Conservation (phyloP, 2,329 filamentous ascomycete genomes). For the Colletotrichum somersetense region DNA sequence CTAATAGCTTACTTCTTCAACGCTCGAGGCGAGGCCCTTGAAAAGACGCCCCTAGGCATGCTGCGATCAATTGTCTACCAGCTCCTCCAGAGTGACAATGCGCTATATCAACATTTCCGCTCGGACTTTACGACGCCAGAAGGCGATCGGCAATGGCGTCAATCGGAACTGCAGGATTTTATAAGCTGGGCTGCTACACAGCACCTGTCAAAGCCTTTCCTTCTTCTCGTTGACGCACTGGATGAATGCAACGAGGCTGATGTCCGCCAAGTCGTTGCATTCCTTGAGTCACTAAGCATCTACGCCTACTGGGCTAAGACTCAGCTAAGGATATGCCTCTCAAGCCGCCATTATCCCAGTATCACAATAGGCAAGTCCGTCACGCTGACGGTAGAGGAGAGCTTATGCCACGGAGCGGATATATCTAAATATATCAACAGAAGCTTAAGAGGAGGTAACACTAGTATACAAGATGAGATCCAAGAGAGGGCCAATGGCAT, state of each 20-base stretch:
- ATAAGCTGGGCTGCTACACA: background rate
- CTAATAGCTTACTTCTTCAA: background rate
- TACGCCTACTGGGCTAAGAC: background rate
- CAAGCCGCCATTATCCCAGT: background rate
- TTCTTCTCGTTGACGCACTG: background rate
- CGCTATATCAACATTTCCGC: background rate
- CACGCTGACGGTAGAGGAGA: background rate
- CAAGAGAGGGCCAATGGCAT: background rate
- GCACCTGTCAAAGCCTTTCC: background rate
- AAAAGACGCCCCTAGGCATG: background rate
- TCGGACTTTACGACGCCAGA: background rate
- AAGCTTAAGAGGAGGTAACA: background rate
- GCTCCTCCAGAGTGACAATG: background rate
- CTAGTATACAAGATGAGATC: background rate
- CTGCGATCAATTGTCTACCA: background rate
- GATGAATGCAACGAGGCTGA: background rate
- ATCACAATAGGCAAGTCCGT: background rate
- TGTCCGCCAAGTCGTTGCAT: background rate
- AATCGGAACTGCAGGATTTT: background rate
- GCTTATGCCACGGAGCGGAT: background rate
- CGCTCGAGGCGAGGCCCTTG: background rate
- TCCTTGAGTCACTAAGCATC: background rate
- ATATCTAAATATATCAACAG: background rate
- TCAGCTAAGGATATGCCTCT: background rate
- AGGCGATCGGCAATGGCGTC: background rate